Evolutionary conservation across 208 protist species (phyloP), one percentile per base, ranked within the genome.

Genomic region (Leishmania tropica): DNA sequence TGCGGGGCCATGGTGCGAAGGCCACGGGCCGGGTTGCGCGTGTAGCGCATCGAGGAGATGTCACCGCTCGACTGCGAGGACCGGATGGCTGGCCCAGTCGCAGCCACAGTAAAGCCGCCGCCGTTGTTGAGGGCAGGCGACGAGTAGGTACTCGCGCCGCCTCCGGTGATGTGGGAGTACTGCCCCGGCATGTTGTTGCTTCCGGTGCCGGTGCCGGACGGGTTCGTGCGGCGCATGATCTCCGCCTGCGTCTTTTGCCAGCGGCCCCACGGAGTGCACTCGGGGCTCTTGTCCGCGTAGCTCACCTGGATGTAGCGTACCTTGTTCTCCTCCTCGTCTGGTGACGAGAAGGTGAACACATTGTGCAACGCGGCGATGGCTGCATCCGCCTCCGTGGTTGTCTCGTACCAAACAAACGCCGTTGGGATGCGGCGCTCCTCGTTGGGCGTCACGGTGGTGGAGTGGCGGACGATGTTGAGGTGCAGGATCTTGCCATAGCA

Each of bases 311-410:
- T 91, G 81, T 90, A 91, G 35, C 90, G 90, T n/a, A 84, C 77
- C 78, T 88, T 88, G n/a, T 82, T 78, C 48, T 90, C 88, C 47
- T 89, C 83, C 31, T 93, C 87, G 31, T 93, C 88, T 0, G 78
- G 83, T 15, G 85, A 85, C 11, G 90, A 89, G 81, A 93, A 93
- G 86, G 85, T 88, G 74, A 93, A 93, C 47, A 85, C 62, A 75
- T 94, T 94, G 87, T 94, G 90, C 81, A 94, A 75, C 19, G 90
- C 90, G 11, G 90, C 88, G 78, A 94, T 94, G 71, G 90, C 90
- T 51, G 90, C 90, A 76, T 94, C 90, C 13, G 90, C 90, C 79
- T 94, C 86, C 7, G 80, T 80, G 2, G 88, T 91, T 19, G 86
- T 90, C 68, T 91, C 90, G 75, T 92, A 94, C 88, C 88, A 92